Evolutionary conservation across 768 basidiomycete species (phyloP).

Genomic region (Panus rudis): DNA sequence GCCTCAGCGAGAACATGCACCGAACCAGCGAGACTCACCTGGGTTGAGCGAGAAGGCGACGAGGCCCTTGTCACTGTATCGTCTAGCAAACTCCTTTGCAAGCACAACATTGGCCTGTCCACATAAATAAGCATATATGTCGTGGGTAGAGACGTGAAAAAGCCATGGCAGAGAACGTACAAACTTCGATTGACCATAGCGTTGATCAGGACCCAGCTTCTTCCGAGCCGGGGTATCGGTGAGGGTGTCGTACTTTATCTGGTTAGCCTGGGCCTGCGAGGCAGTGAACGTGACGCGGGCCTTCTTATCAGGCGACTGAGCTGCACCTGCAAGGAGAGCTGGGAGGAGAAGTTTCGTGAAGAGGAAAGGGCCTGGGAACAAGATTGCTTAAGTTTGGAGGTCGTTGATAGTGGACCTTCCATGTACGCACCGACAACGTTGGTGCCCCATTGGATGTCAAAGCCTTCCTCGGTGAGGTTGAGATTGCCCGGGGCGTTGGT

Average conservation of each 20-base stretch:
- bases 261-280: conserved; percentile 30
- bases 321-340: conserved; percentile 31
- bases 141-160: background rate
- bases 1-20: no score
- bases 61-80: conserved; percentile 38
- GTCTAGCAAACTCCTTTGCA: conserved; percentile 38
- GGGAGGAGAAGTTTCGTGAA: conserved; percentile 50
- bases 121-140: background rate
- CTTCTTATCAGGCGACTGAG: conserved; percentile 34
- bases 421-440: conserved; percentile 47
- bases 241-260: conserved; percentile 34
- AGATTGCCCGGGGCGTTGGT: no score
- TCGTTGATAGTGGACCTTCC: background rate
- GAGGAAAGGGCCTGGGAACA: conserved; percentile 47
- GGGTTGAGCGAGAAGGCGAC: conserved; percentile 38
- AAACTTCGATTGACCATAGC: conserved; percentile 36
- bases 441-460: conserved; percentile 49
- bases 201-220: conserved; percentile 8
- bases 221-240: conserved; percentile 20
- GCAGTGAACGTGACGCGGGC: conserved; percentile 42
- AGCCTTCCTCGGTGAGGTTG: conserved; percentile 38
- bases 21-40: conserved; percentile 19
- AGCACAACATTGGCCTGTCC: conserved; percentile 37
- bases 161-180: conserved; percentile 23
- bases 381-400: no score